Base-by-base conservation (phyloP, 495 filamentous ascomycete species). In the Xylaria venustula region DNA sequence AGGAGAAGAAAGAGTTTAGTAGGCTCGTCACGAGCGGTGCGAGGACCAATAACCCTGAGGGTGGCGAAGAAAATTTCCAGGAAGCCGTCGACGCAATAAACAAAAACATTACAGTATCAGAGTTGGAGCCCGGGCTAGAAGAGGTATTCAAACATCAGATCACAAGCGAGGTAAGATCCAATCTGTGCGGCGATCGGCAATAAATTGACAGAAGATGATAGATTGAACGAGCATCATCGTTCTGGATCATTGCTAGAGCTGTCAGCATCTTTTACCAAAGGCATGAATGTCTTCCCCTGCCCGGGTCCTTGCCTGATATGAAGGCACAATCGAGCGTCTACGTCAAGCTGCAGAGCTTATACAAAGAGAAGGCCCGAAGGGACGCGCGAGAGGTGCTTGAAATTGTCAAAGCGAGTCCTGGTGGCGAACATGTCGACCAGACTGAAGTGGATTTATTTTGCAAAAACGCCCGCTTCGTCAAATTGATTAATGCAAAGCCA, bases 41-140 rank as follows among this genome's bases (percentile, higher is more conserved):
- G 57, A 83, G 94, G 65, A 90, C 79, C 41, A 76, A 87, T 65
- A 93, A 85, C 64, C 72, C 92, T 30, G 93, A 97, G 76, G 93
- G 91, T 34, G 90, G 89, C 61, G 94, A 98, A 71, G 94, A 98
- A 79, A 99, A 99, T 71, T 99, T 89, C 71, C 92, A 97, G 40
- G 94, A 99, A 74, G 94, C 94, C 15, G 86, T 85, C 23, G 87
- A 83, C 11, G 93, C 93, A 3, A 92, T 98, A 1, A 72, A 97
- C 58, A 97, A 96, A 75, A 88, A 87, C 11, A 77, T 98, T 22
- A 71, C 70, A 8, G 54, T 52, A 37, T 85, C 87, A 45, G 83
- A 81, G 55, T 73, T 94, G 50, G 84, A 86, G 58, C 85, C 83
- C 47, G 81, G 85, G 9, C 80, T 93, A 37, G 85, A 83, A 52